A percentile compares a stretch with the other conserved stretches of the same genome.
These are phyloP conservation scores for Brassica rapa DNA, from an alignment of 345 rosid genomes.

Conservation along the genomic window DNA sequence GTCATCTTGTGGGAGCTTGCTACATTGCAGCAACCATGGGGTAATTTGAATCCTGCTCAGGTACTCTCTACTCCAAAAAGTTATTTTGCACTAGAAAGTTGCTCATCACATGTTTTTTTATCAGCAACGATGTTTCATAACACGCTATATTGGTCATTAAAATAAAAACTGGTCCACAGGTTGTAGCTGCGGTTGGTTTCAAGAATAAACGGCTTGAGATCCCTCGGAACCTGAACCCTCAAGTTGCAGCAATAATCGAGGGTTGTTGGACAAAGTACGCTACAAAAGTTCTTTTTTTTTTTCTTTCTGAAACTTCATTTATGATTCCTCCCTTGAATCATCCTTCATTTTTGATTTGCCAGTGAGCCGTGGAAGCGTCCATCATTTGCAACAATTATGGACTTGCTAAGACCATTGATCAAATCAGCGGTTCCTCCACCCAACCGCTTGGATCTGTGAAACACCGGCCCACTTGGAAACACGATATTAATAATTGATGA, in stretches of 20 bases:
- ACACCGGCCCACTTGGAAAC: slow-evolving; percentile 30
- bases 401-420: slow-evolving; percentile 69
- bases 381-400: slow-evolving; percentile 85
- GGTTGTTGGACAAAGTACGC: slow-evolving; percentile 91
- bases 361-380: slow-evolving; percentile 99
- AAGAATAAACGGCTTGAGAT: slow-evolving; percentile 89
- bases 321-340: neutral
- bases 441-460: slow-evolving; percentile 55
- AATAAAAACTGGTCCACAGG: slow-evolving; percentile 48
- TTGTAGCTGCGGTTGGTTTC: slow-evolving; percentile 99
- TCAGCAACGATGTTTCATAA: neutral
- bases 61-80: slow-evolving; percentile 44
- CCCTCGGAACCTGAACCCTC: slow-evolving; percentile 79
- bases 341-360: slow-evolving; percentile 19
- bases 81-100: neutral
- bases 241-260: slow-evolving; percentile 80
- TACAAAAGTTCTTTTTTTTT: neutral
- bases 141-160: neutral
- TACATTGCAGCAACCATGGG: slow-evolving; percentile 95
- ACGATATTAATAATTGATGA: slow-evolving; percentile 29
- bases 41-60: slow-evolving; percentile 96
- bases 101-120: slow-evolving; percentile 7
- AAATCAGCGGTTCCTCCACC: slow-evolving; percentile 63
- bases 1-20: slow-evolving; percentile 97
- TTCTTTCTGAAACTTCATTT: neutral